phyloP scores from a whole-genome alignment of 768 basidiomycete species.

The Chalciporus pseudorubinellus region DNA sequence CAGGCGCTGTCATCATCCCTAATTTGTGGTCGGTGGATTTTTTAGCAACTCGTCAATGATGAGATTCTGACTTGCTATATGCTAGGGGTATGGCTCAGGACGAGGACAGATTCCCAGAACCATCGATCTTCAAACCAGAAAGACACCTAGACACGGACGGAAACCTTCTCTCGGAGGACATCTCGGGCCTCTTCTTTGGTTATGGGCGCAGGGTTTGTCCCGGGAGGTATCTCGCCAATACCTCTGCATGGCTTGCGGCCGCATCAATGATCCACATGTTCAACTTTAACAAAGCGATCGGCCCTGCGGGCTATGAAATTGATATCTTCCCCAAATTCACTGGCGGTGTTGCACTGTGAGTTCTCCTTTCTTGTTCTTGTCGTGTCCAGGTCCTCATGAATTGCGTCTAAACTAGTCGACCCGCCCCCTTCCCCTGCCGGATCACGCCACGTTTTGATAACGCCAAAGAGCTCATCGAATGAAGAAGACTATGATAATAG shows the following conservation, averaged over 20 bases:
- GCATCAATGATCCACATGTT: constrained; percentile 21
- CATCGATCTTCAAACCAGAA: constrained; percentile 35
- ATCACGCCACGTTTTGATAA: constrained; percentile 19
- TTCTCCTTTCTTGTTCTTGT: not conserved
- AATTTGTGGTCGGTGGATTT: constrained; percentile 19
- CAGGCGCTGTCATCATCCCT: constrained; percentile 22
- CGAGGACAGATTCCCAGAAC: constrained; percentile 25
- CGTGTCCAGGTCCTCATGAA: not conserved
- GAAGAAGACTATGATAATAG: not conserved
- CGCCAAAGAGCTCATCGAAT: not conserved
- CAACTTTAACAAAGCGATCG: constrained; percentile 20
- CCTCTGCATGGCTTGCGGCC: constrained; percentile 20
- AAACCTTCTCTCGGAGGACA: constrained; percentile 20
- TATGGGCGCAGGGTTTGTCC: constrained; percentile 30
- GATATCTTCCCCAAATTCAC: constrained; percentile 21
- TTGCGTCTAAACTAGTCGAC: constrained; percentile 8
- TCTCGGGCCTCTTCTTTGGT: constrained; percentile 30
- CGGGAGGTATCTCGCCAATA: constrained; percentile 20
- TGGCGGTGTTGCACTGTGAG: constrained; percentile 17
- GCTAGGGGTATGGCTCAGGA: constrained; percentile 24
- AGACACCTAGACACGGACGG: constrained; percentile 26
- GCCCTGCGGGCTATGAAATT: constrained; percentile 21
- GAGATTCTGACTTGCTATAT: not conserved
- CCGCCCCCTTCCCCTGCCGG: constrained; percentile 16
- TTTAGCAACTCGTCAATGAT: not conserved